A percentile compares a stretch with the other conserved stretches of the same genome.
Evolutionary conservation across 306 rosid genomes (phyloP).

Genomic region (Medicago ruthenica): DNA sequence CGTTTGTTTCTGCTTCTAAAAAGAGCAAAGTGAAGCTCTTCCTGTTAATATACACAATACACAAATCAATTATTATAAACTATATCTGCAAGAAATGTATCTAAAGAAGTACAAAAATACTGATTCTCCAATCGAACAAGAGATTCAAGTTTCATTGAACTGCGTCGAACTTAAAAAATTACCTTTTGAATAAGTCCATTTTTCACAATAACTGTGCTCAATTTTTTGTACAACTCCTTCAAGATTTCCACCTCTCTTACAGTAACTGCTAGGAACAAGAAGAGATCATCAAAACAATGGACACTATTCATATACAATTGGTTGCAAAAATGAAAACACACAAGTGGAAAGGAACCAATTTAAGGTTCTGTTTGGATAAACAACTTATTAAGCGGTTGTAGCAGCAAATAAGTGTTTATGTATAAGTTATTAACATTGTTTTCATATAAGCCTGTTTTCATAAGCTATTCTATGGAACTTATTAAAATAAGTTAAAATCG

Average conservation of each 20-base stretch:
- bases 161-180: not conserved
- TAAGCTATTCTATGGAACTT: not conserved
- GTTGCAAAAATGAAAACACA: too few species aligned
- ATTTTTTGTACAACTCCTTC: slow-evolving; percentile 34
- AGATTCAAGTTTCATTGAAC: too few species aligned
- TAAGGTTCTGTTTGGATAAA: too few species aligned
- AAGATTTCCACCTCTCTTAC: slow-evolving; percentile 44
- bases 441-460: not conserved
- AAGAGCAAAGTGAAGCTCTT: not conserved
- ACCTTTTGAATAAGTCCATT: slow-evolving; percentile 50
- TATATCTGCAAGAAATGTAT: not conserved
- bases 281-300: slow-evolving; percentile 8
- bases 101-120: not conserved
- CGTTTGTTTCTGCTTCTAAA: not conserved
- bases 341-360: too few species aligned
- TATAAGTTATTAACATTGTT: not conserved
- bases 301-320: too few species aligned
- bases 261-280: slow-evolving; percentile 40
- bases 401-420: too few species aligned
- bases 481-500: too few species aligned
- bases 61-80: too few species aligned
- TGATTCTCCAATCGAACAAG: not conserved
- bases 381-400: too few species aligned
- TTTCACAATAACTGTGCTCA: slow-evolving; percentile 42
- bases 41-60: not conserved